Percentiles rank a stretch among this genome's conserved stretches.
phyloP scores from a whole-genome alignment of 495 filamentous ascomycete species.

The Penicillium parvum region DNA sequence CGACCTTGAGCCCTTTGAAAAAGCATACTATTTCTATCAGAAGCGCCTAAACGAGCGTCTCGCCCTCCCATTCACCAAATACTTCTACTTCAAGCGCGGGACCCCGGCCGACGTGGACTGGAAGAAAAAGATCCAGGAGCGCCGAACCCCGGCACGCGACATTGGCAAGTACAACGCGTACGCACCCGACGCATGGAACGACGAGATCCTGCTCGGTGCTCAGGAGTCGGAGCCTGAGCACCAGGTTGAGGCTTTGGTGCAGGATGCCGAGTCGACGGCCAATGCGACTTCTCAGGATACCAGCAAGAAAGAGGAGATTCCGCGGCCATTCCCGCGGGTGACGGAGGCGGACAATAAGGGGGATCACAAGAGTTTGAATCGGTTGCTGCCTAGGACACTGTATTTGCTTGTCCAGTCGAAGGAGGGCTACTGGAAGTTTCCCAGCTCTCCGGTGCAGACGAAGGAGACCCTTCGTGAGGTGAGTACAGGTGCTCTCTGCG shows the following conservation, averaged over 20 bases:
- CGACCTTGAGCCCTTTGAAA: conserved; percentile 79
- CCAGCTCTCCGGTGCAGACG: conserved; percentile 56
- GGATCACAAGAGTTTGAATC: conserved; percentile 71
- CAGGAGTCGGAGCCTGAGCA: conserved; percentile 53
- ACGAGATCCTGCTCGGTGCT: conserved; percentile 78
- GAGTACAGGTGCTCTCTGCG: too few relatives aligned
- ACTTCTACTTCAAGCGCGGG: conserved; percentile 94
- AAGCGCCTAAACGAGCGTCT: conserved; percentile 93
- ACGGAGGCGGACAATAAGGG: conserved; percentile 77
- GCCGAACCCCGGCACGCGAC: conserved; percentile 72
- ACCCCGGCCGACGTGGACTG: conserved; percentile 82
- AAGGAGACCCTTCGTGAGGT: conserved; percentile 80
- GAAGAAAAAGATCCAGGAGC: conserved; percentile 76
- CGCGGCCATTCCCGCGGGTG: conserved; percentile 61
- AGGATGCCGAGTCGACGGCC: conserved; percentile 69
- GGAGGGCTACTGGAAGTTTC: conserved; percentile 76
- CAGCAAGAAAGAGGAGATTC: conserved; percentile 62
- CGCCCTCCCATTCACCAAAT: conserved; percentile 79
- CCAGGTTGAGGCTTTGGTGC: conserved; percentile 61
- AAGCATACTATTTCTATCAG: conserved; percentile 93
- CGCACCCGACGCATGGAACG: conserved; percentile 78
- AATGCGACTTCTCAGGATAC: conserved; percentile 59
- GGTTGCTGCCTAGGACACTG: conserved; percentile 70
- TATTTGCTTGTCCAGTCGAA: conserved; percentile 74
- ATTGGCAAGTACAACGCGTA: conserved; percentile 84